phyloP scores from a whole-genome alignment of 2,329 filamentous ascomycete genomes.

The Conoideocrella luteorostrata region DNA sequence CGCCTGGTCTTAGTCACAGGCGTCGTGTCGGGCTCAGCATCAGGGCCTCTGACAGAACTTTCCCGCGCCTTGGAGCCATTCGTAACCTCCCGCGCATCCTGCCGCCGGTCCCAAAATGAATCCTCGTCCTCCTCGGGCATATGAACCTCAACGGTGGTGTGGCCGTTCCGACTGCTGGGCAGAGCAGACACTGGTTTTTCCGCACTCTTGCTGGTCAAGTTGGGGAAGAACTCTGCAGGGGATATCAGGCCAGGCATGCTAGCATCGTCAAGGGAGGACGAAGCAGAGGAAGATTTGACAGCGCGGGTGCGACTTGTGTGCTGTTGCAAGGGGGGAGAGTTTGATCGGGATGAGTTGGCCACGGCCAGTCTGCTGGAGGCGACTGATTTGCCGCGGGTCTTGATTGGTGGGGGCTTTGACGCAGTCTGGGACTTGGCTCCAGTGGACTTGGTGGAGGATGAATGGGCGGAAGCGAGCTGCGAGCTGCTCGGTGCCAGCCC shows the following conservation, averaged over 20 bases:
- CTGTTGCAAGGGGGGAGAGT: constrained; percentile 22
- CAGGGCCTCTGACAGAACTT: constrained; percentile 31
- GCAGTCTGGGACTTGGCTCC: constrained; percentile 26
- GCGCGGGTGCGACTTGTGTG: constrained; percentile 16
- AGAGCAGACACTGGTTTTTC: not conserved
- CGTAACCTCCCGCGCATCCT: constrained; percentile 33
- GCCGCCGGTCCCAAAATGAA: constrained; percentile 27
- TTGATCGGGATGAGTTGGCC: constrained; percentile 31
- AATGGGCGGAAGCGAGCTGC: not conserved
- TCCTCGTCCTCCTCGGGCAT: constrained; percentile 24
- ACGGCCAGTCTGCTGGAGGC: constrained; percentile 29
- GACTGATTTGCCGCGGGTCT: constrained; percentile 31
- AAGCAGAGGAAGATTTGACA: constrained; percentile 17
- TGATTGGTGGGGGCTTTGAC: constrained; percentile 27
- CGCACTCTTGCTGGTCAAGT: constrained; percentile 20
- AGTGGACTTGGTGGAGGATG: constrained; percentile 7
- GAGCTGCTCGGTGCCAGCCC: not conserved
- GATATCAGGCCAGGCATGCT: constrained; percentile 35
- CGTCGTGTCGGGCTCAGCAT: constrained; percentile 22
- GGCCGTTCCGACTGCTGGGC: constrained; percentile 9
- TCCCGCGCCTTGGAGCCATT: constrained; percentile 27
- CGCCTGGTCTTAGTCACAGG: constrained; percentile 26
- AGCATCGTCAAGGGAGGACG: constrained; percentile 19
- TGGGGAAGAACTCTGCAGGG: constrained; percentile 26
- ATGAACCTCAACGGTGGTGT: constrained; percentile 17